Conservation (phyloP, 1,284 basidiomycete genomes). For the Gymnopus androsaceus region DNA sequence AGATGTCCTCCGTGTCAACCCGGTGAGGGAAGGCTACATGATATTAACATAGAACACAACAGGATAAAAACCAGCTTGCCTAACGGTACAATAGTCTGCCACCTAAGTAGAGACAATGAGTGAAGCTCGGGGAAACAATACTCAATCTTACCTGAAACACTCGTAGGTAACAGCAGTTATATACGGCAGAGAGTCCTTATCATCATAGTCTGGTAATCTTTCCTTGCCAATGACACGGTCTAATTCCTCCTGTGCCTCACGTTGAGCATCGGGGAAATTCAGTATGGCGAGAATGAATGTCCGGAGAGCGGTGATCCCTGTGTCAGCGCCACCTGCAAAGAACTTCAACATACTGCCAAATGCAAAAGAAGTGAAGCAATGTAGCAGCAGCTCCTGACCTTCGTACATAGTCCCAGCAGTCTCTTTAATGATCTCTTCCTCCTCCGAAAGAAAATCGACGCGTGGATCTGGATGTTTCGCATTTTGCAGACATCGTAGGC, state of each 20-base stretch:
- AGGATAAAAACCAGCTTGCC: background rate
- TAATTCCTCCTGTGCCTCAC: slow-evolving; percentile 8
- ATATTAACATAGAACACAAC: background rate
- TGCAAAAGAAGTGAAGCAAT: background rate
- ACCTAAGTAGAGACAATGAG: no score
- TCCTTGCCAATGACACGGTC: slow-evolving; percentile 8
- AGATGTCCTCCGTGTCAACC: slow-evolving; percentile 9
- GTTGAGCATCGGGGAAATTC: slow-evolving; percentile 1
- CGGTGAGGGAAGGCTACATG: slow-evolving; percentile 9
- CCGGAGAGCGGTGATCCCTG: background rate
- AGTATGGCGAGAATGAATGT: slow-evolving; percentile 9
- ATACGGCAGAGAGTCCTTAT: slow-evolving; percentile 7
- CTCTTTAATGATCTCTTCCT: background rate
- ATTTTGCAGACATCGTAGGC: background rate
- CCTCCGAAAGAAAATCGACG: background rate
- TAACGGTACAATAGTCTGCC: slow-evolving; percentile 9
- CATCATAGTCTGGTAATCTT: background rate
- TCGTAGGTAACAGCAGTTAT: slow-evolving; percentile 5
- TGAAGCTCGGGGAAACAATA: no score
- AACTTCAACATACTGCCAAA: background rate
- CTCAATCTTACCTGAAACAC: no score
- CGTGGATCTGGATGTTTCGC: background rate
- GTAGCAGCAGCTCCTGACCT: background rate
- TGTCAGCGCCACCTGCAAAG: slow-evolving; percentile 2
- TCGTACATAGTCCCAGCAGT: background rate